Evolutionary conservation across 257 asterid genomes (phyloP).

Genomic region (Nicotiana obtusifolia): DNA sequence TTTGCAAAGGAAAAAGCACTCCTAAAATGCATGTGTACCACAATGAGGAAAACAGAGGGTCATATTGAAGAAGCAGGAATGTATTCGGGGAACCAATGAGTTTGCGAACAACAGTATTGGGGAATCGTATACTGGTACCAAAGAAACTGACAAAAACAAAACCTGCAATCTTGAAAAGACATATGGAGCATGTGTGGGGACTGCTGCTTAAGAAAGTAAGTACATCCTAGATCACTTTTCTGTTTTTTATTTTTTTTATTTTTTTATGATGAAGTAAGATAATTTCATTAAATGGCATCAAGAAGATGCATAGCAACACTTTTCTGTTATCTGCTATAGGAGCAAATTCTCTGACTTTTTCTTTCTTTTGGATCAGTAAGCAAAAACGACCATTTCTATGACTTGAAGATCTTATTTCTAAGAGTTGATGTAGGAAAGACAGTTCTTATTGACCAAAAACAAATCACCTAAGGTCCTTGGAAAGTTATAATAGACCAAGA

Average conservation of each 20-base stretch:
- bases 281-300: too few relatives aligned
- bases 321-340: not conserved
- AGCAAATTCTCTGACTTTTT: not conserved
- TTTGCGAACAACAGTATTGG: not conserved
- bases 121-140: not conserved
- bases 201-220: not conserved
- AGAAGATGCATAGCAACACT: not conserved
- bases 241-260: not conserved
- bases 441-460: not conserved
- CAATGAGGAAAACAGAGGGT: not conserved
- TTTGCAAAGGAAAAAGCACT: conserved; percentile 1
- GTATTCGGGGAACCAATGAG: not conserved
- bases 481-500: not conserved
- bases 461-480: not conserved
- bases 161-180: not conserved
- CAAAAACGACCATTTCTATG: not conserved
- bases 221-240: not conserved
- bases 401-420: not conserved
- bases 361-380: not conserved
- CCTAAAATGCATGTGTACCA: not conserved
- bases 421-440: not conserved
- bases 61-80: not conserved
- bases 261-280: too few relatives aligned
- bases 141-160: not conserved
- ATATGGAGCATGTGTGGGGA: not conserved